Evolutionary conservation across 2,329 filamentous ascomycete genomes (phyloP), one percentile per base, ranked within the genome.

Genomic region (Xylariales sp.): DNA sequence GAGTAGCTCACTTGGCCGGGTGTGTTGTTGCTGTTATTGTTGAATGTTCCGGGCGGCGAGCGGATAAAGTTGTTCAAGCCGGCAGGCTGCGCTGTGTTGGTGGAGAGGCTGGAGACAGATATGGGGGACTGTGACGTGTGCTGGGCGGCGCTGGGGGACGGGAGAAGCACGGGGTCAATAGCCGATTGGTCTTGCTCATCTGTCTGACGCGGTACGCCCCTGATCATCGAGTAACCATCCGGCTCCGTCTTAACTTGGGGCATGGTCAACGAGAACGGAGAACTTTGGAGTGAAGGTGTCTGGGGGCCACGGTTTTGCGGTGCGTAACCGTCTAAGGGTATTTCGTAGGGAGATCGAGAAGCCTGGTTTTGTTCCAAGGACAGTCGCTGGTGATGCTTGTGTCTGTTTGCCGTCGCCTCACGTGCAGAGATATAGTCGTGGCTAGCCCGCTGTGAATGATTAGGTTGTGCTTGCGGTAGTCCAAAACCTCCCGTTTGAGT

Each of bases 401-500:
- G 51, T 11, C 53, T 48, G 25, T 57, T 56, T 31, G 50, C 47
- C n/a, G 52, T 50, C n/a, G 54, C 54, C 13, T 60, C 56, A 38
- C 51, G 52, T 11, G 55, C 41, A n/a, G 49, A 52, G 6, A 57
- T 43, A 34, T 60, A 58, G 18, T 57, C 55, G 24, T 40, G 45
- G 25, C 43, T 43, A 8, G 44, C 48, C 30, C 45, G 57, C 5
- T 53, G 47, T 12, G 40, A 32, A 27, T 51, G 50, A 30, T 55
- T 62, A 48, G 43, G 55, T 46, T 39, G 53, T 39, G 38, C 57
- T 45, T 42, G 52, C 42, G 55, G 47, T 38, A 65, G 65, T 10
- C 86, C 87, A 47, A 94, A 94, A 0, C 88, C 88, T 14, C 85
- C 90, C 1, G 84, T 91, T 2, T 85, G 87, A 58, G 90, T 83